phyloP scores from a whole-genome alignment of 2,329 filamentous ascomycete species.

The Aspergillus flavus region DNA sequence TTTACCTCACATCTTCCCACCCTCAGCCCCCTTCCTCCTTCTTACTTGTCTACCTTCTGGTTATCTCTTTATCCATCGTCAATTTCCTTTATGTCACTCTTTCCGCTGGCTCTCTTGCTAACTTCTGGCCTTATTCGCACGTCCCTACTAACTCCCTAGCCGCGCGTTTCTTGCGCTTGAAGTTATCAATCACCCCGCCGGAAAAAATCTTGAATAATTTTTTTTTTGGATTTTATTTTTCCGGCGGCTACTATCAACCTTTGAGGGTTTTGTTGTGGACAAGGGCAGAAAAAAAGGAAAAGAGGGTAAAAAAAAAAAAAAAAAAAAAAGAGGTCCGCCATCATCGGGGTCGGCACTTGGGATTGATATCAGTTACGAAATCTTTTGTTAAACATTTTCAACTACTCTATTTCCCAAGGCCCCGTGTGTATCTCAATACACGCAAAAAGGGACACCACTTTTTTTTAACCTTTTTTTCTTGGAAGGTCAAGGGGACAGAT shows the following conservation, averaged over 20 bases:
- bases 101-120: constrained; percentile 22
- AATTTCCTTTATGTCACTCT: constrained; percentile 46
- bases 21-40: constrained; percentile 20
- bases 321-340: not conserved
- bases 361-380: constrained; percentile 1
- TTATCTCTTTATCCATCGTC: constrained; percentile 35
- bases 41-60: constrained; percentile 24
- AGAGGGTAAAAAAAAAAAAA: not conserved
- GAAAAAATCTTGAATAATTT: constrained; percentile 15
- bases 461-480: not conserved
- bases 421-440: constrained; percentile 10
- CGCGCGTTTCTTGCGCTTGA: constrained; percentile 42
- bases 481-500: not conserved
- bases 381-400: constrained; percentile 6
- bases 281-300: not conserved
- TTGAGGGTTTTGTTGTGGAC: not conserved
- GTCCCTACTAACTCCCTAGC: constrained; percentile 43
- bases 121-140: constrained; percentile 33
- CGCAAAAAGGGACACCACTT: constrained; percentile 16
- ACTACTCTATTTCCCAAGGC: constrained; percentile 8
- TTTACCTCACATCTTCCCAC: constrained; percentile 43
- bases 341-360: constrained; percentile 1
- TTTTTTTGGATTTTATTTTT: constrained; percentile 17
- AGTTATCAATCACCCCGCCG: constrained; percentile 18
- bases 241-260: constrained; percentile 1